Conservation (phyloP, 2,329 filamentous ascomycete genomes). For the Cadophora malorum region DNA sequence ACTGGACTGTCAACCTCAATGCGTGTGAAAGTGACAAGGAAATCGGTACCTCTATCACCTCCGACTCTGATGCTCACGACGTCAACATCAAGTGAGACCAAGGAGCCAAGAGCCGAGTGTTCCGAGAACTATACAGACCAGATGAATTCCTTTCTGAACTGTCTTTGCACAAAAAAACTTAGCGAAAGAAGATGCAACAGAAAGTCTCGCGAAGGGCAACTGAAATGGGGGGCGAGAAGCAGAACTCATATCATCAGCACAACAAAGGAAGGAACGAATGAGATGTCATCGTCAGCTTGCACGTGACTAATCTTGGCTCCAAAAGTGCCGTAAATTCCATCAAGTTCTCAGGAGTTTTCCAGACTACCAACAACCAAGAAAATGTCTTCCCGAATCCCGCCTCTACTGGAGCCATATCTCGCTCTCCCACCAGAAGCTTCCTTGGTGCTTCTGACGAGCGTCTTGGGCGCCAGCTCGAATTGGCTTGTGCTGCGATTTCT, state of each 20-base stretch:
- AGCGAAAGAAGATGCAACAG: neutral
- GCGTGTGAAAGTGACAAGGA: neutral
- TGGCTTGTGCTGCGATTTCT: conserved; percentile 69
- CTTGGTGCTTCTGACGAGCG: conserved; percentile 71
- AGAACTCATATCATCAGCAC: neutral
- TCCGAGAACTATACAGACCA: neutral
- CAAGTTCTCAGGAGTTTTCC: neutral
- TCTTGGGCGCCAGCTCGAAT: conserved; percentile 68
- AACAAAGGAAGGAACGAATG: neutral
- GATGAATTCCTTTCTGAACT: neutral
- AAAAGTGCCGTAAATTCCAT: conserved; percentile 3
- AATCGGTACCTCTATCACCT: neutral
- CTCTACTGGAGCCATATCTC: conserved; percentile 70
- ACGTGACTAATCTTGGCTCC: conserved; percentile 6
- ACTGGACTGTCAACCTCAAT: neutral
- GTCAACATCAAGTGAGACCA: conserved; percentile 9
- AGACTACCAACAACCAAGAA: conserved; percentile 18
- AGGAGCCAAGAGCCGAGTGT: conserved; percentile 14
- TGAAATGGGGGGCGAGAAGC: neutral
- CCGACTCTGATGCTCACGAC: neutral
- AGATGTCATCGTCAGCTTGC: neutral
- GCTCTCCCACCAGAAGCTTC: conserved; percentile 62
- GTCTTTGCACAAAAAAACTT: neutral
- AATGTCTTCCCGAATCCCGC: conserved; percentile 52
- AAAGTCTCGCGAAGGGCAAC: neutral